A percentile compares a stretch with the other conserved stretches of the same genome.
phyloP scores from a whole-genome alignment of 768 basidiomycete species.

The Rhizopogon roseolus region DNA sequence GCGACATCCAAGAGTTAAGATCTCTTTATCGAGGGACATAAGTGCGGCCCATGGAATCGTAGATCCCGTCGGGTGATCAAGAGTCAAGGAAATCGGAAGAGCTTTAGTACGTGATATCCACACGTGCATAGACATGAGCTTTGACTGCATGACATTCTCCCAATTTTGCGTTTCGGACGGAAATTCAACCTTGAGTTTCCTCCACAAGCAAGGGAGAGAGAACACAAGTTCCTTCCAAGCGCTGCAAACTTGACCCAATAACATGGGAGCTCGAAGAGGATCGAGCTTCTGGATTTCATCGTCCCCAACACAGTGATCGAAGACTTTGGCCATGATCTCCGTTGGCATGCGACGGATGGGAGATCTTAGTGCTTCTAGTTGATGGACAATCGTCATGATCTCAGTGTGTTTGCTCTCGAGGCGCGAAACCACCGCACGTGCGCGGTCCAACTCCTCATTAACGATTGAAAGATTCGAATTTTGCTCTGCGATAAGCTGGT shows the following conservation, averaged over 20 bases:
- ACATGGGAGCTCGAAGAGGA: conserved; percentile 14
- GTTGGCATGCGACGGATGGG: conserved; percentile 27
- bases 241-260: conserved; percentile 26
- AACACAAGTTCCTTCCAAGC: conserved; percentile 26
- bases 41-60: conserved; percentile 21
- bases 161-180: conserved; percentile 15
- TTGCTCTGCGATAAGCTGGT: conserved; percentile 12
- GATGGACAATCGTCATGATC: conserved; percentile 11
- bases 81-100: conserved; percentile 21
- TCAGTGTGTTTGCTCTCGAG: conserved; percentile 14
- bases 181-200: conserved; percentile 17
- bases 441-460: conserved; percentile 14
- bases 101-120: conserved; percentile 26
- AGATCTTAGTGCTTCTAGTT: conserved; percentile 23
- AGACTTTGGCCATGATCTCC: conserved; percentile 23
- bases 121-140: conserved; percentile 20
- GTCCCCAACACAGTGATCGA: conserved; percentile 17
- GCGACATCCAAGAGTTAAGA: conserved; percentile 18
- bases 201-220: conserved; percentile 23
- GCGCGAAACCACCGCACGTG: conserved; percentile 12
- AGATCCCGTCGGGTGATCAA: conserved; percentile 18
- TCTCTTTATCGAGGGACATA: conserved; percentile 24
- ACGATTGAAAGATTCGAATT: conserved; percentile 10
- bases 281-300: conserved; percentile 5
- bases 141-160: conserved; percentile 22